phyloP scores from a whole-genome alignment of 116 monocot species.

The Cymodocea nodosa region DNA sequence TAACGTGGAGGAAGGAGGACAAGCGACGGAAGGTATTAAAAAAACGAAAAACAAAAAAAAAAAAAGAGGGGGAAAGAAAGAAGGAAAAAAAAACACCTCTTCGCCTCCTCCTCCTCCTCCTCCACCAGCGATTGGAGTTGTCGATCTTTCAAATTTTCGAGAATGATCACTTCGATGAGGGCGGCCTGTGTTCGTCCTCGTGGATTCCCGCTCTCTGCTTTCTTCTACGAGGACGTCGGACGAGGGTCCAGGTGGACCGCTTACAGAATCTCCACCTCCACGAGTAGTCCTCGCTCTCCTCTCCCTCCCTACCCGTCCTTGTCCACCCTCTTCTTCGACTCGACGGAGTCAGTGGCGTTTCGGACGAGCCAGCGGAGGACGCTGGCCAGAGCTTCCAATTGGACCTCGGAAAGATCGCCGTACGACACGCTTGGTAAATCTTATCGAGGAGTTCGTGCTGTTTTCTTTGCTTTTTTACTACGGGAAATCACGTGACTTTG shows the following conservation, averaged over 20 bases:
- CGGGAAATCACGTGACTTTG: too few relatives aligned
- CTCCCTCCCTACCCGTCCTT: constrained; percentile 6
- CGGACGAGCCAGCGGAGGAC: constrained; percentile 39
- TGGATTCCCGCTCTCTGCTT: neutral
- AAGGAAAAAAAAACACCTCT: neutral
- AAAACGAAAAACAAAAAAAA: too few relatives aligned
- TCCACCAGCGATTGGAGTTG: neutral
- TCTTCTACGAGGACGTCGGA: neutral
- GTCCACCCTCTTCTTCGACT: constrained; percentile 22
- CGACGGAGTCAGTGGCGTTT: constrained; percentile 21
- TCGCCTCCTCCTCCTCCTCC: neutral
- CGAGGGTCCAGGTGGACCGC: neutral
- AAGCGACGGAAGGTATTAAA: too few relatives aligned
- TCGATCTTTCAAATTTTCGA: neutral
- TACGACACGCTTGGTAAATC: constrained; percentile 84
- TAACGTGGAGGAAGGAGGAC: too few relatives aligned
- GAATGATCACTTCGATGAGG: constrained; percentile 10
- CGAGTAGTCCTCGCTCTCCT: neutral
- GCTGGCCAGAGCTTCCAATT: constrained; percentile 59
- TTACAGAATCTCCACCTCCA: neutral
- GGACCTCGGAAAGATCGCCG: constrained; percentile 78
- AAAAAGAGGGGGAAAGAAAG: neutral
- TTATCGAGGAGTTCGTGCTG: neutral
- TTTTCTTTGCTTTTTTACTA: neutral
- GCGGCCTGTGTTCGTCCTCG: constrained; percentile 12